Base-by-base conservation (phyloP, 805 yeast species). In the Wickerhamiella sergipiensis region DNA sequence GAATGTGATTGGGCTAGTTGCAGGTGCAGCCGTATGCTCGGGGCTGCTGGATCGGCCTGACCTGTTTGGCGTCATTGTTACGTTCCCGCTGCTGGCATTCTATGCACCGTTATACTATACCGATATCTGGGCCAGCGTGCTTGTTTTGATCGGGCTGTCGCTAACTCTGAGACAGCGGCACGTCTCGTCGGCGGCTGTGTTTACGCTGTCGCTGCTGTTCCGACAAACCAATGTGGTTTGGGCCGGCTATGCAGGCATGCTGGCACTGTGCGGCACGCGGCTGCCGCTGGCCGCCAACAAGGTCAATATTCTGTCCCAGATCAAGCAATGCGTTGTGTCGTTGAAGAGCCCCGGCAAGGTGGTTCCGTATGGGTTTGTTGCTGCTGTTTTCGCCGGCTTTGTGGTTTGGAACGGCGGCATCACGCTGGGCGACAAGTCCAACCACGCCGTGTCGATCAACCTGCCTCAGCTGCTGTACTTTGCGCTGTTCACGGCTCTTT, bases 171-270 rank as follows among this genome's bases (percentile, higher is more conserved):
- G 6, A 43, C 53, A 2, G 64, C 67, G 19, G 56, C 71, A 8
- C 49, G 53, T 6, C 31, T 71, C 7, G 1, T 72, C 87, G 52
- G 82, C 83, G 0, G 2, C 75, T 5, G 57, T 81, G 23, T 85
- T 85, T 0, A 72, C 79, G 5, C 26, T 73, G 4, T 83, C 95
- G 60, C 70, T 92, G 38, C 67, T 76, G 61, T 82, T 92, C 62
- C 76, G 98, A 55, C 98, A 92, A 60, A 92, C 98, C 0, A 92
- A 92, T 60, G 80, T 92, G 33, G 71, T 88, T 0, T 92, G 98
- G 98, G 73, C 79, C 13, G 79, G 76, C 0, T 80, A 85, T 56
- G 70, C 81, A 0, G 67, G 55, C 7, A 21, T 45, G 33, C 38
- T 45, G n/a, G 18, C 39, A 4, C 36, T 45, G 5, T 22, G 29